Evolutionary conservation across 371 early-diverging fungal genomes (phyloP).

Genomic region (Synchytrium microbalum): DNA sequence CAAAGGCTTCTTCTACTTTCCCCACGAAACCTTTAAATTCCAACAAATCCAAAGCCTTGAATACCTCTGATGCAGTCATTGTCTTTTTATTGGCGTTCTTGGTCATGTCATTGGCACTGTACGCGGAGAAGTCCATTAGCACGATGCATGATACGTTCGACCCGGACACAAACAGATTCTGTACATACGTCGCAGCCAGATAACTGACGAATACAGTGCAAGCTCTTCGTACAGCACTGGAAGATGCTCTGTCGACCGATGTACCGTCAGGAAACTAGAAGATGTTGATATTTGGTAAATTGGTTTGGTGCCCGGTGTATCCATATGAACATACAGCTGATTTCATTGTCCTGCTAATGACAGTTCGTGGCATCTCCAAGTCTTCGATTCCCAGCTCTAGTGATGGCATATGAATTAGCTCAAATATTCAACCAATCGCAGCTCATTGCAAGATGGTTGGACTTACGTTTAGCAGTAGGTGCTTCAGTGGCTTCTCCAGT

Average conservation of each 20-base stretch:
- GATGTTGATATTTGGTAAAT: background rate
- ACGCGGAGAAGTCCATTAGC: background rate
- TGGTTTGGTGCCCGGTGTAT: conserved; percentile 19
- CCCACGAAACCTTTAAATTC: conserved; percentile 25
- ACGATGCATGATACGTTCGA: conserved; percentile 7
- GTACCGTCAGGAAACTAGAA: background rate
- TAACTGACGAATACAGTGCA: conserved; percentile 31
- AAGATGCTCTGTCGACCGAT: background rate
- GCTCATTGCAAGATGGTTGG: background rate
- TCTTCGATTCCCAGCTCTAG: conserved; percentile 12
- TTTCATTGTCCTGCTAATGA: conserved; percentile 15
- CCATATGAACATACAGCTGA: conserved; percentile 8
- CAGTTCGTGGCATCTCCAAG: conserved; percentile 17
- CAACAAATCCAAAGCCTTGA: conserved; percentile 23
- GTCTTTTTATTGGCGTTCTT: conserved; percentile 16
- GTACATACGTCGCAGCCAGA: conserved; percentile 19
- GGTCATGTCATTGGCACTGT: conserved; percentile 20
- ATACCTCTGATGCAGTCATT: conserved; percentile 20
- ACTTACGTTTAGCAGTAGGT: background rate
- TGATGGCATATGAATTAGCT: background rate
- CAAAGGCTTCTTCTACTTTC: conserved; percentile 13
- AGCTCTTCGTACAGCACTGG: conserved; percentile 11
- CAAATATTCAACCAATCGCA: background rate
- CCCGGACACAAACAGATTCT: background rate
- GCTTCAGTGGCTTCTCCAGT: background rate